phyloP scores from a whole-genome alignment of 371 early-diverging fungal species.

The Amoeboaphelidium protococcarum region DNA sequence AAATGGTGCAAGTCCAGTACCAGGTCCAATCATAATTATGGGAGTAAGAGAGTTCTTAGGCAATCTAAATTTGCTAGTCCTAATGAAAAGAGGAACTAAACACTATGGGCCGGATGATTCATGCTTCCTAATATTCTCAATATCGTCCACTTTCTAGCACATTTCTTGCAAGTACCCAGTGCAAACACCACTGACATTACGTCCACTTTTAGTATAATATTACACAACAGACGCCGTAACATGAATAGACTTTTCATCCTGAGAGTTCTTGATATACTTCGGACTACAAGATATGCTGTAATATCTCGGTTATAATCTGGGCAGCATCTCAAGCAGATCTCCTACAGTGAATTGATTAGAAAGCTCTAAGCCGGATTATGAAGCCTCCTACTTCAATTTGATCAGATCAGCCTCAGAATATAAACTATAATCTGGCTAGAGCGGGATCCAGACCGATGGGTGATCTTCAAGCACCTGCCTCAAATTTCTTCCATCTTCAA shows the following conservation, averaged over 20 bases:
- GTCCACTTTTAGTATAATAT: constrained; percentile 15
- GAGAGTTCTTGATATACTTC: constrained; percentile 38
- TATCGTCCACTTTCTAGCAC: constrained; percentile 22
- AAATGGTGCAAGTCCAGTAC: constrained; percentile 97
- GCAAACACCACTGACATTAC: constrained; percentile 34
- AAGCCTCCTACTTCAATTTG: too few species aligned
- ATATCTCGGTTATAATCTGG: constrained; percentile 65
- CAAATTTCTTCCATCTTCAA: constrained; percentile 28
- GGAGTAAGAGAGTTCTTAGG: constrained; percentile 48
- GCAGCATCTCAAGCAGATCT: constrained; percentile 41
- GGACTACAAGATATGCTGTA: constrained; percentile 80
- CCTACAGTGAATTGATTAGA: constrained; percentile 26
- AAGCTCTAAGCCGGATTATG: too few species aligned
- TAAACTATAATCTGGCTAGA: background rate
- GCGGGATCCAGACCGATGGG: background rate
- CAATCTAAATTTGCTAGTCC: constrained; percentile 52
- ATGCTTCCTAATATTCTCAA: background rate
- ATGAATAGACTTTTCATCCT: constrained; percentile 40
- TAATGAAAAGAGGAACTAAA: constrained; percentile 51
- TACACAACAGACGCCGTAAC: constrained; percentile 67
- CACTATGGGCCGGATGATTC: constrained; percentile 3
- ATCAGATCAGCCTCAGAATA: background rate
- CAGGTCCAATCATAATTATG: constrained; percentile 90
- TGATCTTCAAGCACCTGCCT: constrained; percentile 28
- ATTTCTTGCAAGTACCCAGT: constrained; percentile 51